These are phyloP conservation scores for Xylaria sp. DNA, from an alignment of 2,329 filamentous ascomycete species.

Conservation along the genomic window DNA sequence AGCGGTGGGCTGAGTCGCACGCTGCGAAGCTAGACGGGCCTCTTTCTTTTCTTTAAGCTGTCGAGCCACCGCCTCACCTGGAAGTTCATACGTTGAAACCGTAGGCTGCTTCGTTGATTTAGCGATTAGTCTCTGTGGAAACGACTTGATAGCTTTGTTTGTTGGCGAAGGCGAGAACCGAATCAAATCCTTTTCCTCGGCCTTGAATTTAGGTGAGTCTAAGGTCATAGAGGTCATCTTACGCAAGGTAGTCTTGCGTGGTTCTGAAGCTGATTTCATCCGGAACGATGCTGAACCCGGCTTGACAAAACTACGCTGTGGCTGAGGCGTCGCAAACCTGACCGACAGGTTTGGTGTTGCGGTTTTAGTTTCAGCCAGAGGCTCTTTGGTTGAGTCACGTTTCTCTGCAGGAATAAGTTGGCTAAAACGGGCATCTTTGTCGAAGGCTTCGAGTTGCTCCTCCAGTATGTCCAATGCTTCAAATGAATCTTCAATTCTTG, in stretches of 20 bases:
- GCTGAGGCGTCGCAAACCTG: slow-evolving; percentile 44
- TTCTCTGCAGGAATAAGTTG: slow-evolving; percentile 37
- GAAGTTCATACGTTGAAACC: slow-evolving; percentile 67
- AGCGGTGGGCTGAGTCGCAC: slow-evolving; percentile 42
- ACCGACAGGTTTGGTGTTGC: slow-evolving; percentile 29
- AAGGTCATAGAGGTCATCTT: slow-evolving; percentile 55
- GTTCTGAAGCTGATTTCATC: slow-evolving; percentile 53
- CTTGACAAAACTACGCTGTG: slow-evolving; percentile 37
- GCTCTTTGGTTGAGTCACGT: slow-evolving; percentile 24
- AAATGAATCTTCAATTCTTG: slow-evolving; percentile 70
- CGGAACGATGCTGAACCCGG: slow-evolving; percentile 55
- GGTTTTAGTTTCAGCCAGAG: slow-evolving; percentile 27
- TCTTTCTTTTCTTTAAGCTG: slow-evolving; percentile 52
- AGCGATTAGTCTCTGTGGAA: slow-evolving; percentile 56
- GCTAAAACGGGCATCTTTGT: slow-evolving; percentile 45
- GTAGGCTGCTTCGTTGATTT: slow-evolving; percentile 67
- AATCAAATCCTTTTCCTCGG: slow-evolving; percentile 40
- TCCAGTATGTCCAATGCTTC: slow-evolving; percentile 71
- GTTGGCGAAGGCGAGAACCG: slow-evolving; percentile 40
- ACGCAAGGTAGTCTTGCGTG: slow-evolving; percentile 52
- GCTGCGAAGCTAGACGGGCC: slow-evolving; percentile 58
- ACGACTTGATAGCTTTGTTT: slow-evolving; percentile 53
- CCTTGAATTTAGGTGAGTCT: slow-evolving; percentile 43
- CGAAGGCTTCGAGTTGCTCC: slow-evolving; percentile 67
- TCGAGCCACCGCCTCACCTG: slow-evolving; percentile 68